phyloP scores from a whole-genome alignment of 176 grass and related monocot genomes.

The Themeda triandra region DNA sequence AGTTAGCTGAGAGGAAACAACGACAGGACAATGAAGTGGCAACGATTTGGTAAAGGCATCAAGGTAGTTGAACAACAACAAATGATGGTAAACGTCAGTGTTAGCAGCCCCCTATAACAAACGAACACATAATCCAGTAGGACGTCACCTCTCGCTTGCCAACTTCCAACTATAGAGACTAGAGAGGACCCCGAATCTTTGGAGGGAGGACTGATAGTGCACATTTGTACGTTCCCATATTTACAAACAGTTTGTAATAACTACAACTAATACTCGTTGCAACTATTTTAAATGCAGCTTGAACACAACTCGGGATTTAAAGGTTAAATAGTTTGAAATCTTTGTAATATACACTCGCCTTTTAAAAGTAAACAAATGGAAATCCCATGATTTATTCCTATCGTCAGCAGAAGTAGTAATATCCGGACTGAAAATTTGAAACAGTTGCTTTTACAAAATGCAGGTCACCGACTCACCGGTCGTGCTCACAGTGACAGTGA shows the following conservation, averaged over 20 bases:
- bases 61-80: slow-evolving; percentile 23
- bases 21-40: background rate
- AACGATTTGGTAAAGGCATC: background rate
- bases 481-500: background rate
- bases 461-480: background rate
- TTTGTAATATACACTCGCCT: background rate
- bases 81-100: background rate
- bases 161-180: no score
- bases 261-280: background rate
- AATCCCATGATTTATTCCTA: background rate
- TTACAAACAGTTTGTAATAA: background rate
- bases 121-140: background rate
- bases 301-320: background rate
- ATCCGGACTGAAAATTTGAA: background rate
- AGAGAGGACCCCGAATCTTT: no score
- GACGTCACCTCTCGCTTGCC: background rate
- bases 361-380: background rate
- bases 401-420: background rate
- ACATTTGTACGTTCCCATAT: background rate
- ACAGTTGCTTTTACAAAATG: no score
- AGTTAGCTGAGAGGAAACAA: background rate
- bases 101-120: background rate
- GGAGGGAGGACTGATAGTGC: background rate
- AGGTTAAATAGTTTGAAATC: background rate
- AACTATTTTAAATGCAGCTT: background rate